Evolutionary conservation across 78 protist genomes (phyloP).

Genomic region (Parvularia atlantis): DNA sequence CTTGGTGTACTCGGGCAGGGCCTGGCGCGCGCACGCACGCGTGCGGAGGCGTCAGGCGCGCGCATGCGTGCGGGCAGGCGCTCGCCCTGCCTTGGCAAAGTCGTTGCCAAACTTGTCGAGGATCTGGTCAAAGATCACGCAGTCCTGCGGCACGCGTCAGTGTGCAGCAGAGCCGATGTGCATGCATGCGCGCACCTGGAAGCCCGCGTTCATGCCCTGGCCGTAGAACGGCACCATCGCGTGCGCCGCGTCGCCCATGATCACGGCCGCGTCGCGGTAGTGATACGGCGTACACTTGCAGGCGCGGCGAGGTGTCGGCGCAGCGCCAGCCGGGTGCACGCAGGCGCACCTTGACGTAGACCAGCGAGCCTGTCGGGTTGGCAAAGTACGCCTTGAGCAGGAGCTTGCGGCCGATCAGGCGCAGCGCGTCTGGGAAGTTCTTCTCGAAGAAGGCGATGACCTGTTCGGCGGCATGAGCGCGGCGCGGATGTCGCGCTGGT

Average conservation of each 20-base stretch:
- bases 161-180: too few relatives aligned
- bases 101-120: conserved; percentile 19
- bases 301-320: too few relatives aligned
- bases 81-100: neutral
- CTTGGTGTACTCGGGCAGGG: conserved; percentile 20
- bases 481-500: too few relatives aligned
- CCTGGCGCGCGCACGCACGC: neutral
- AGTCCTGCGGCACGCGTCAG: conserved; percentile 13
- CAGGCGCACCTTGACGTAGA: conserved; percentile 37
- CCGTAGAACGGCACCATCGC: conserved; percentile 91
- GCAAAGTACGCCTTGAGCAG: conserved; percentile 24
- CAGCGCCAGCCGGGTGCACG: conserved; percentile 11
- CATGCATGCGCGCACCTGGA: neutral
- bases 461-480: too few relatives aligned
- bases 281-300: neutral
- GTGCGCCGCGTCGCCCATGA: conserved; percentile 85
- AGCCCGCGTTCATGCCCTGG: conserved; percentile 78
- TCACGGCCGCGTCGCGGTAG: neutral
- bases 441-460: conserved; percentile 32
- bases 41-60: neutral
- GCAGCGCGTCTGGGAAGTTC: conserved; percentile 40
- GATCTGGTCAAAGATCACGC: conserved; percentile 34
- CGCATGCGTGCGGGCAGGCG: neutral
- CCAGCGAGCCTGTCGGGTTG: conserved; percentile 47
- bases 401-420: conserved; percentile 28